Conservation (phyloP, 306 rosid species). For the Lablab purpureus region DNA sequence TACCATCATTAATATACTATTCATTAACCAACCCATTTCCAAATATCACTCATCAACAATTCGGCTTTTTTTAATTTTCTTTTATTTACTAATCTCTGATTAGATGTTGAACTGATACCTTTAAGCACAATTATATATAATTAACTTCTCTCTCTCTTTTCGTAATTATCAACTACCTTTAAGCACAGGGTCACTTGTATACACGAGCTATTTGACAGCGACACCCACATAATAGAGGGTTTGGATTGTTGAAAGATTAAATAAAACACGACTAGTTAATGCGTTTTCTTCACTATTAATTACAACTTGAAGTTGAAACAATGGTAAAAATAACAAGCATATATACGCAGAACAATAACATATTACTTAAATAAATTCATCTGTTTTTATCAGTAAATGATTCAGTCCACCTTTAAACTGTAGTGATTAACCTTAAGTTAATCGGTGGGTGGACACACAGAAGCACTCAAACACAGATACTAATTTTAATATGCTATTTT, state of each 20-base stretch:
- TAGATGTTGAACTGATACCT: neutral
- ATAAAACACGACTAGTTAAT: too few relatives aligned
- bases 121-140: neutral
- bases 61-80: too few relatives aligned
- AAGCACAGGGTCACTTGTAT: neutral
- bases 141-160: neutral
- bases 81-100: neutral
- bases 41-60: neutral
- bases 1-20: neutral
- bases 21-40: too few relatives aligned
- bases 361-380: too few relatives aligned
- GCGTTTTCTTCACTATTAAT: too few relatives aligned
- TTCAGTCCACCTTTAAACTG: neutral
- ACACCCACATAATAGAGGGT: neutral
- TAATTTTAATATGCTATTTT: neutral
- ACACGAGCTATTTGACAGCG: neutral
- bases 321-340: too few relatives aligned
- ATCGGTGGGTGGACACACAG: neutral
- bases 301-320: too few relatives aligned
- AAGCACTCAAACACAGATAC: neutral
- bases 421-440: neutral
- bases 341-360: neutral
- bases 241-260: too few relatives aligned
- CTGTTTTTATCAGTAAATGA: neutral
- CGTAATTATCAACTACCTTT: neutral